Evolutionary conservation across 192 early-diverging fungal species (phyloP), one percentile per base, ranked within the genome.

Genomic region (Bifiguratus adelaidae): DNA sequence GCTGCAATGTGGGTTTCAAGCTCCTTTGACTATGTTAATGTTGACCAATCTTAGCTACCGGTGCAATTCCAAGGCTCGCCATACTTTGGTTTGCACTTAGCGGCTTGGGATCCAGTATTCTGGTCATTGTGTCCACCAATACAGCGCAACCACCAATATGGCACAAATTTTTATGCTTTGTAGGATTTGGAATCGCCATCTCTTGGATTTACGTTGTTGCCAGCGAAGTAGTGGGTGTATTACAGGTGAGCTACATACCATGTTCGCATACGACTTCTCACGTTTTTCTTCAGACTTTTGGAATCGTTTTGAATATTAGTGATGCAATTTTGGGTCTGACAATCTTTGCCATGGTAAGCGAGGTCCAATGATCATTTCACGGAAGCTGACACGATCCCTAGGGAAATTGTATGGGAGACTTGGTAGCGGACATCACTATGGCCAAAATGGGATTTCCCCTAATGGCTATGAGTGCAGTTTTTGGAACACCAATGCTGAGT

Each of bases 381-480:
- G 4, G 7, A 40, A 21, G 22, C 37, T 40, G 15, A 40, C 6
- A 15, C 15, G 22, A 30, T 3, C 3, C 8, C 2, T 49, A 77
- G 70, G 83, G 85, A 13, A 85, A 88, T 55, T 85, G 83, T 48
- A 59, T 90, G 19, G 87, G 87, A 41, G 94, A 97, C 50, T 71
- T 97, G 46, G 83, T 95, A 19, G 92, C 95, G 8, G 94, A 97
- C 56, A 66, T 92, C 16, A 86, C 84, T 18, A 86, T 97, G 44
- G 90, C 95, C 2, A 74, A 70, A 47, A 84, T 89, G 83, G 92
- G 92, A 2, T 92, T 75, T 52, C 89, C 92, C 15, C 73, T 82
- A 46, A 97, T 97, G 92, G 95, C 92, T 1, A 76, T 97, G 32
- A 85, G 85, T 19, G 95, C 95, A 0, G 95, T 92, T 44, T 95